Percentiles rank a stretch among this genome's conserved stretches.
phyloP scores from a whole-genome alignment of 345 rosid species.

The Rhodamnia argentea region DNA sequence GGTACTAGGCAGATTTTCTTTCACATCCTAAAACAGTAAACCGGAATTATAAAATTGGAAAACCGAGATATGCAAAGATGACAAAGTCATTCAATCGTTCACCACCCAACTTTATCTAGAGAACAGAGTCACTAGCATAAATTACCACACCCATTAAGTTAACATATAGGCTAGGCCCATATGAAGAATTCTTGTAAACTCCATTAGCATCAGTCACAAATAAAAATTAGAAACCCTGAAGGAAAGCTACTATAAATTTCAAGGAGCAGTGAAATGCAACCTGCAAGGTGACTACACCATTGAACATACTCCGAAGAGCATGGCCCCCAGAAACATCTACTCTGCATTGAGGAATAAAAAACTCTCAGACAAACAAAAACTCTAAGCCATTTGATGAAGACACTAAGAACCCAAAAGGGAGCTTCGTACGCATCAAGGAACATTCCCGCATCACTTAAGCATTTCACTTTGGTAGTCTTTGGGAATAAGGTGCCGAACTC shows the following conservation, averaged over 20 bases:
- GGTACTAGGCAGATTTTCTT: slow-evolving; percentile 52
- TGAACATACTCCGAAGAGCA: slow-evolving; percentile 50
- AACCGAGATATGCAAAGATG: background rate
- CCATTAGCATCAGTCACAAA: background rate
- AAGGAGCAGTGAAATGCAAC: slow-evolving; percentile 14
- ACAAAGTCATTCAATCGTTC: background rate
- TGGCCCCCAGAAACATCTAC: slow-evolving; percentile 76
- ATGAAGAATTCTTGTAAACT: background rate
- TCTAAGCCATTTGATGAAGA: background rate
- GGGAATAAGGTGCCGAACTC: slow-evolving; percentile 54
- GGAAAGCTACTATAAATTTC: background rate
- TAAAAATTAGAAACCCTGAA: background rate
- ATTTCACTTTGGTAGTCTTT: slow-evolving; percentile 58
- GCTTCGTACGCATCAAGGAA: slow-evolving; percentile 76
- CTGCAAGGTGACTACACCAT: slow-evolving; percentile 77
- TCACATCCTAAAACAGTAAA: slow-evolving; percentile 35
- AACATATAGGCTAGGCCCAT: background rate
- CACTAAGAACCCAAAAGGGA: background rate
- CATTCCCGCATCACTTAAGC: slow-evolving; percentile 91
- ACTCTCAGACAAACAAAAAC: background rate
- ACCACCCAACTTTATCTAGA: background rate
- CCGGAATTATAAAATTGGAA: background rate
- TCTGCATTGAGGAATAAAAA: slow-evolving; percentile 21
- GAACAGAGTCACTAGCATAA: background rate
- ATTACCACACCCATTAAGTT: background rate